These are phyloP conservation scores for Phytopythium cucurbitacearum DNA, from an alignment of 352 stramenopile genomes.

Conservation along the genomic window DNA sequence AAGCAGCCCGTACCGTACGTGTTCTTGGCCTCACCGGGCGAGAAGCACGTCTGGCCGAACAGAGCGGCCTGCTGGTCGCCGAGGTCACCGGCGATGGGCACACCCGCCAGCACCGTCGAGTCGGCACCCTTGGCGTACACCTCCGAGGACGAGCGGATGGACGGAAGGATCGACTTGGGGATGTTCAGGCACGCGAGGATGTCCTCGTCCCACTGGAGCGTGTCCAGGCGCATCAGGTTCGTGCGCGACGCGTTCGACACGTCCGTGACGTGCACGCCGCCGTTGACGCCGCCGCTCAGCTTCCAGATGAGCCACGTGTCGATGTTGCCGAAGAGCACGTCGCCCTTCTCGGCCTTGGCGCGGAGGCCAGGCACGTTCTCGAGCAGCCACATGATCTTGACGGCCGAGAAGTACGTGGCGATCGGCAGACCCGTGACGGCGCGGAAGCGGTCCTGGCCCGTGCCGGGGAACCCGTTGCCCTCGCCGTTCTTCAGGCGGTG, in stretches of 20 bases:
- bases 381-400: slow-evolving; percentile 97
- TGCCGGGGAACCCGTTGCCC: slow-evolving; percentile 43
- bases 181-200: slow-evolving; percentile 87
- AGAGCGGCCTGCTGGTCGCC: slow-evolving; percentile 97
- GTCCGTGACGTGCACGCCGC: slow-evolving; percentile 94
- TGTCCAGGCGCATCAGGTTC: slow-evolving; percentile 92
- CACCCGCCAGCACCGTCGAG: slow-evolving; percentile 68
- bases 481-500: slow-evolving; percentile 68
- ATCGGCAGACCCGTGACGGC: slow-evolving; percentile 93
- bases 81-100: slow-evolving; percentile 92
- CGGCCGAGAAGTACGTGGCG: slow-evolving; percentile 96
- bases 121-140: slow-evolving; percentile 68
- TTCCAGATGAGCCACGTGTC: slow-evolving; percentile 98
- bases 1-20: slow-evolving; percentile 99
- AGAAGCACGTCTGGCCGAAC: slow-evolving; percentile 97
- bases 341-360: slow-evolving; percentile 76
- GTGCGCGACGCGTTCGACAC: slow-evolving; percentile 98
- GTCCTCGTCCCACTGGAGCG: slow-evolving; percentile 89
- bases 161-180: slow-evolving; percentile 82
- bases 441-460: slow-evolving; percentile 65
- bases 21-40: slow-evolving; percentile 94
- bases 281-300: slow-evolving; percentile 80
- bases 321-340: slow-evolving; percentile 97
- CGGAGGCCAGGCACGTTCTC: slow-evolving; percentile 91
- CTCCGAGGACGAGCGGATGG: slow-evolving; percentile 91